Conservation (phyloP, 805 yeast genomes). For the Starmerella apicola region DNA sequence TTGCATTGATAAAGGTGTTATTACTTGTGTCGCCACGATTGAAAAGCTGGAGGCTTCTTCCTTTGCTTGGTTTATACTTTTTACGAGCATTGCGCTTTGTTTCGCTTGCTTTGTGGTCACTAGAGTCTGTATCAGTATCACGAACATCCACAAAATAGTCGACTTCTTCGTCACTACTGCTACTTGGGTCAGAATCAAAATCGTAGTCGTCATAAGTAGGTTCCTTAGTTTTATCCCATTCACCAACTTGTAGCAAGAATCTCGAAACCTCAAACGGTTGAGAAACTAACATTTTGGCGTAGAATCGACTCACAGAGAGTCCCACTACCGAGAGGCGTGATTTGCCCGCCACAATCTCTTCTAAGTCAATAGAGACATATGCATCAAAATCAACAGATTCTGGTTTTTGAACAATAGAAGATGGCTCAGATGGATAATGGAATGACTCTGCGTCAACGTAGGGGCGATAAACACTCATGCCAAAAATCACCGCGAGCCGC, state of each 20-base stretch:
- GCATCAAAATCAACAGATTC: constrained; percentile 13
- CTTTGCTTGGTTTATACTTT: constrained; percentile 5
- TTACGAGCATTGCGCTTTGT: not conserved
- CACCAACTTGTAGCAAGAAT: constrained; percentile 69
- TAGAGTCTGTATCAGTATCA: constrained; percentile 8
- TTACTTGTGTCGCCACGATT: not conserved
- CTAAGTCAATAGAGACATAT: constrained; percentile 23
- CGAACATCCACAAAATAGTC: constrained; percentile 31
- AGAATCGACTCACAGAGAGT: constrained; percentile 52
- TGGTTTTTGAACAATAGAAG: constrained; percentile 12
- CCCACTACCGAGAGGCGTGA: constrained; percentile 46
- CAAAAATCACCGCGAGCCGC: no score
- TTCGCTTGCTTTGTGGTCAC: not conserved
- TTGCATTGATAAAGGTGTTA: constrained; percentile 10
- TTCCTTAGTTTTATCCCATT: constrained; percentile 10
- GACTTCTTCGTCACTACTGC: constrained; percentile 27
- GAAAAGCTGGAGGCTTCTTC: constrained; percentile 11
- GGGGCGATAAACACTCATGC: constrained; percentile 35
- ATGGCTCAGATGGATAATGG: constrained; percentile 32
- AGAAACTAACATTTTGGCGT: constrained; percentile 52
- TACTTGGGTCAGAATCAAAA: constrained; percentile 15
- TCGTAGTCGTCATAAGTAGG: constrained; percentile 16
- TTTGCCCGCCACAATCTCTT: constrained; percentile 27
- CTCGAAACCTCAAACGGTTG: constrained; percentile 86
- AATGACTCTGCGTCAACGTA: constrained; percentile 59